These are phyloP conservation scores for Glonium stellatum DNA, from an alignment of 495 filamentous ascomycete genomes.

Conservation along the genomic window DNA sequence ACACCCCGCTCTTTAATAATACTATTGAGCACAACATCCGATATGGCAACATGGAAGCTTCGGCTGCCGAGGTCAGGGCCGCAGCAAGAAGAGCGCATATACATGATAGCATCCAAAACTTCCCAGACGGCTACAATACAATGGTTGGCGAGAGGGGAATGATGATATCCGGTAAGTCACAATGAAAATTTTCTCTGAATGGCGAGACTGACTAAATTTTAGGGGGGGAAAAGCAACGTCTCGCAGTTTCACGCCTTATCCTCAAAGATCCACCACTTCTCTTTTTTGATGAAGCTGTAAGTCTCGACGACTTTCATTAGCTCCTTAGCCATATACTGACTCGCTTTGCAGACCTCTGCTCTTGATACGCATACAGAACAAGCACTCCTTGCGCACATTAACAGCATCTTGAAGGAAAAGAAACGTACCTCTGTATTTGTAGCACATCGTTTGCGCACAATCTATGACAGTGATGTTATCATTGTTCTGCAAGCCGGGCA, in stretches of 20 bases:
- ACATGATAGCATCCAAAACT: slow-evolving; percentile 66
- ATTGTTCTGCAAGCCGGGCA: slow-evolving; percentile 79
- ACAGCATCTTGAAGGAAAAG: slow-evolving; percentile 86
- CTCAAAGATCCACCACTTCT: slow-evolving; percentile 87
- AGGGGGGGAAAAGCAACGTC: slow-evolving; percentile 86
- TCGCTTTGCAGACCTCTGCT: slow-evolving; percentile 61
- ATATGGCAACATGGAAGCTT: slow-evolving; percentile 82
- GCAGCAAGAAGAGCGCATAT: slow-evolving; percentile 78
- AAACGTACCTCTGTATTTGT: slow-evolving; percentile 86
- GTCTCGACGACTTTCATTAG: slow-evolving; percentile 22
- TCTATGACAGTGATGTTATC: slow-evolving; percentile 86
- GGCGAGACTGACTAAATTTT: neutral
- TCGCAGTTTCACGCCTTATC: slow-evolving; percentile 79
- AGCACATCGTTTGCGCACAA: slow-evolving; percentile 84
- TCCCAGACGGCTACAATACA: slow-evolving; percentile 83
- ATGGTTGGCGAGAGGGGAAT: slow-evolving; percentile 92
- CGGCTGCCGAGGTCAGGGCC: slow-evolving; percentile 61
- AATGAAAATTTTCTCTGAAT: neutral
- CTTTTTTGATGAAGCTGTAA: slow-evolving; percentile 92
- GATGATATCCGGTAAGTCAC: slow-evolving; percentile 74
- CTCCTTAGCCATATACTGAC: neutral
- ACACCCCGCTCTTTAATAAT: slow-evolving; percentile 94
- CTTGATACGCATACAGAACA: slow-evolving; percentile 95
- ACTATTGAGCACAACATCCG: slow-evolving; percentile 91
- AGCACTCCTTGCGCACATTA: slow-evolving; percentile 84